Evolutionary conservation across 2,329 filamentous ascomycete genomes (phyloP).

Genomic region (Tolypocladium ophioglossoides): DNA sequence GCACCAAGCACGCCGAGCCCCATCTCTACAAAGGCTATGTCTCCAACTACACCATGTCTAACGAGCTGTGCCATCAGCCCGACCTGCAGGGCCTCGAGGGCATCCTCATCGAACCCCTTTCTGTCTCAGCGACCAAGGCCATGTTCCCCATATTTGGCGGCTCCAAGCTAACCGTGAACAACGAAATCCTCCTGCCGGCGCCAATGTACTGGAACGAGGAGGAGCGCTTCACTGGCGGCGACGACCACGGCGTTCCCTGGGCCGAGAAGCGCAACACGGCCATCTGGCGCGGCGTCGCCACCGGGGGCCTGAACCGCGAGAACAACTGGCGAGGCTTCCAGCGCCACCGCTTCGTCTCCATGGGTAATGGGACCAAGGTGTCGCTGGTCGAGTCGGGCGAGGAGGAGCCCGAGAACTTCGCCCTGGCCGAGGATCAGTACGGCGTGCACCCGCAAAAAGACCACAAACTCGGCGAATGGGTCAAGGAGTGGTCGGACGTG

Average conservation of each 20-base stretch:
- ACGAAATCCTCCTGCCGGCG: constrained; percentile 58
- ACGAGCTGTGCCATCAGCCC: constrained; percentile 55
- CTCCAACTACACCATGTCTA: constrained; percentile 49
- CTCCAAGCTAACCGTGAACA: constrained; percentile 59
- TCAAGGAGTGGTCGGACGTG: constrained; percentile 37
- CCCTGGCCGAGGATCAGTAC: constrained; percentile 37
- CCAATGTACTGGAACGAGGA: constrained; percentile 60
- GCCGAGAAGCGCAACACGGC: constrained; percentile 39
- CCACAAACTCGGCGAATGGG: constrained; percentile 37
- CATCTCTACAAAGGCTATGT: constrained; percentile 49
- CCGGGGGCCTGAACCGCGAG: constrained; percentile 48
- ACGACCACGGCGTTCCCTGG: constrained; percentile 45
- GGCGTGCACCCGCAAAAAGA: constrained; percentile 33
- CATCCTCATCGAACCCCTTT: constrained; percentile 51
- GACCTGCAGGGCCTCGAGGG: constrained; percentile 53
- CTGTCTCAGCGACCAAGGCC: constrained; percentile 42
- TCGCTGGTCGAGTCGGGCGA: constrained; percentile 32
- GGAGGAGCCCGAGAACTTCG: constrained; percentile 40
- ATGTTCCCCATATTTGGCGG: constrained; percentile 58
- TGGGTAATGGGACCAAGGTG: constrained; percentile 58
- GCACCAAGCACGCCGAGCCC: constrained; percentile 31
- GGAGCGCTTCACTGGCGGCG: constrained; percentile 48
- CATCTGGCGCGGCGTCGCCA: constrained; percentile 59
- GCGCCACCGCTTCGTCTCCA: constrained; percentile 62
- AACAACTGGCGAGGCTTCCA: constrained; percentile 64